These are phyloP conservation scores for Cercospora nicotianae DNA, from an alignment of 2,329 filamentous ascomycete species.

Conservation along the genomic window DNA sequence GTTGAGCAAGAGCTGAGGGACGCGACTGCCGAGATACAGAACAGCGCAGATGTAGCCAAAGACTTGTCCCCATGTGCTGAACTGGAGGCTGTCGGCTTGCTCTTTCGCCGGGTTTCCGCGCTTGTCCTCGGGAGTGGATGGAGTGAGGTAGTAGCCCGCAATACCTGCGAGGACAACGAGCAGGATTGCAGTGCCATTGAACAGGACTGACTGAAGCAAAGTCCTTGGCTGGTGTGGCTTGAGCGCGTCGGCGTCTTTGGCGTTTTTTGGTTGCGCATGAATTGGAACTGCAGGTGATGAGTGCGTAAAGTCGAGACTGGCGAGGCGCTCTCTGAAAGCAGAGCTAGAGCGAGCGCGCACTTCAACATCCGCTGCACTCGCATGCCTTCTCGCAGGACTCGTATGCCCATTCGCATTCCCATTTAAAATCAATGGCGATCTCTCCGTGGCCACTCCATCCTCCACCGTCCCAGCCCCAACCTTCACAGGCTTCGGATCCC, in stretches of 20 bases:
- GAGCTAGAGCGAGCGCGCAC: slow-evolving; percentile 35
- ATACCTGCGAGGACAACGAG: slow-evolving; percentile 83
- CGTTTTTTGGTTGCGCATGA: slow-evolving; percentile 52
- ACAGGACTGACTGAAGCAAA: slow-evolving; percentile 57
- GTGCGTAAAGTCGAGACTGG: slow-evolving; percentile 64
- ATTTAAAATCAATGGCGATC: slow-evolving; percentile 39
- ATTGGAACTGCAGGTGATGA: slow-evolving; percentile 83
- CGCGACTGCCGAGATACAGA: slow-evolving; percentile 82
- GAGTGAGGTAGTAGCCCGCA: slow-evolving; percentile 78
- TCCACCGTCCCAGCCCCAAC: slow-evolving; percentile 22
- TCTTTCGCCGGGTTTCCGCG: slow-evolving; percentile 36
- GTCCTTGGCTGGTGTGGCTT: slow-evolving; percentile 44
- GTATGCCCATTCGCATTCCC: slow-evolving; percentile 34
- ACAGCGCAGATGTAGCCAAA: slow-evolving; percentile 91
- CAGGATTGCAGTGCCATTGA: slow-evolving; percentile 73
- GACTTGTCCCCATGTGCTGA: slow-evolving; percentile 79
- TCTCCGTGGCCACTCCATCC: slow-evolving; percentile 36
- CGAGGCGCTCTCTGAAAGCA: slow-evolving; percentile 50
- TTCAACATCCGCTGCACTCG: slow-evolving; percentile 33
- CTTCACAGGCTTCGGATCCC: slow-evolving; percentile 61
- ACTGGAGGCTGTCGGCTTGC: slow-evolving; percentile 56
- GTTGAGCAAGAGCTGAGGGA: slow-evolving; percentile 90
- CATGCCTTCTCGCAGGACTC: slow-evolving; percentile 14
- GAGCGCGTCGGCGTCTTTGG: slow-evolving; percentile 32
- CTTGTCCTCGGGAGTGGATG: slow-evolving; percentile 41